Percentiles rank a stretch among this genome's conserved stretches.
These are phyloP conservation scores for Fusarium marasasianum DNA, from an alignment of 2,329 filamentous ascomycete species.

Conservation along the genomic window DNA sequence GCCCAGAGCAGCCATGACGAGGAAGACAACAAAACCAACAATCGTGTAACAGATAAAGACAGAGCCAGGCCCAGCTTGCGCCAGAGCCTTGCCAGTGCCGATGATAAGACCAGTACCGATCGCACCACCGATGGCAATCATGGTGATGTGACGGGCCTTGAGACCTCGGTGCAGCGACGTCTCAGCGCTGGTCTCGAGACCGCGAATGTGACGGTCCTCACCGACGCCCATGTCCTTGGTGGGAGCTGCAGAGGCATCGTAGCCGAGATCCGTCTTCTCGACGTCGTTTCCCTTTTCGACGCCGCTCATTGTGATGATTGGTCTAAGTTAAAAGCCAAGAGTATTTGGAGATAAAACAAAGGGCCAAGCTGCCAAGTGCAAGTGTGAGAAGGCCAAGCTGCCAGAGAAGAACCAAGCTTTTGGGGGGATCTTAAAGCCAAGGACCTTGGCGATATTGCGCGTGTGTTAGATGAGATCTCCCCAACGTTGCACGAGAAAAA, in stretches of 20 bases:
- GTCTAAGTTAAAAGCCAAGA: background rate
- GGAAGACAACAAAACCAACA: slow-evolving; percentile 77
- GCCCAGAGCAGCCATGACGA: slow-evolving; percentile 83
- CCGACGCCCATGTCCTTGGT: slow-evolving; percentile 19
- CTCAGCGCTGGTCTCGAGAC: slow-evolving; percentile 59
- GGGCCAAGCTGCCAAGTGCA: slow-evolving; percentile 21
- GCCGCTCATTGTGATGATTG: slow-evolving; percentile 11
- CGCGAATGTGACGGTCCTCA: slow-evolving; percentile 53
- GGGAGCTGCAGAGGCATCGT: slow-evolving; percentile 25
- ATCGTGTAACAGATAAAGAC: slow-evolving; percentile 77
- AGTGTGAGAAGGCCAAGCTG: slow-evolving; percentile 6
- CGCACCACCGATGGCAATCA: slow-evolving; percentile 77
- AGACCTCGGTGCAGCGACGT: slow-evolving; percentile 62
- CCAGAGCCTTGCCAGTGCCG: slow-evolving; percentile 67
- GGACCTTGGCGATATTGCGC: slow-evolving; percentile 9
- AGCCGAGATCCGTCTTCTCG: slow-evolving; percentile 40
- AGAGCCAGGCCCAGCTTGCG: slow-evolving; percentile 67
- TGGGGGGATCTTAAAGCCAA: background rate
- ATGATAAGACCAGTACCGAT: slow-evolving; percentile 80
- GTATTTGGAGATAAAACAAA: background rate
- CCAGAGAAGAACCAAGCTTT: slow-evolving; percentile 18
- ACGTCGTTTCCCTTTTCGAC: slow-evolving; percentile 31
- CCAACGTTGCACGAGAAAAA: slow-evolving; percentile 11
- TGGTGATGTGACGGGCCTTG: slow-evolving; percentile 64
- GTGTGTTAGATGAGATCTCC: background rate